Base-by-base conservation (phyloP, 169 alveolate genomes). In the Cryptosporidium muris region DNA sequence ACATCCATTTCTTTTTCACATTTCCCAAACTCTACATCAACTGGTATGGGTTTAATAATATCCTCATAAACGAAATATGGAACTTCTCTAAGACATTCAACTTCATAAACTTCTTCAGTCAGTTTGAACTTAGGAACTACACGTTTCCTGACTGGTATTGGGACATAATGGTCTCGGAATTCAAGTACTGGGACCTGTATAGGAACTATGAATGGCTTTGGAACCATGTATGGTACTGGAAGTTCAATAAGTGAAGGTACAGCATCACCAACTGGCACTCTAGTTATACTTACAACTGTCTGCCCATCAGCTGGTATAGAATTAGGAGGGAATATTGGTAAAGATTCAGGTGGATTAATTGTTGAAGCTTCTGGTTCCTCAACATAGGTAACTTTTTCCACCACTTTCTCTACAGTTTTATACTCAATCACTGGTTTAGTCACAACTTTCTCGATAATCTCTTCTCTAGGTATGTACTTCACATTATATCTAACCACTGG, bases 181-280 rank as follows among this genome's bases (percentile, higher is more conserved):
- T 91, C 92, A 80, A 92, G 81, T 38, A 92, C 95, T 42, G 95
- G 95, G n/a, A 92, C 95, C 40, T 92, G 94, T 16, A 92, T 94
- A 63, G 94, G 92, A 64, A 92, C 95, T 47, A 91, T 93, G 47
- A 92, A 89, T 37, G 95, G 95, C 51, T 92, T 92, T 25, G 95
- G 95, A 51, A 92, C 95, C 94, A 92, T 91, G 81, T 91, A 92
- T 2, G 95, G 95, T 12, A 92, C 94, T 14, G 95, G 95, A 12
- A 92, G 95, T 62, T 91, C 95, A 40, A 92, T 94, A 38, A 93
- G 91, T 63, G 92, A 89, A 25, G 95, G 95, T 14, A 92, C 94
- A 65, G 85, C 85, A 42, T 74, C 85, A 4, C 85, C 85, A 14
- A 74, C 85, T 16, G 85, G 64, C 5, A 74, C 85, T 60, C 85